phyloP scores from a whole-genome alignment of 2,329 filamentous ascomycete genomes.

The Fusarium albosuccineum region DNA sequence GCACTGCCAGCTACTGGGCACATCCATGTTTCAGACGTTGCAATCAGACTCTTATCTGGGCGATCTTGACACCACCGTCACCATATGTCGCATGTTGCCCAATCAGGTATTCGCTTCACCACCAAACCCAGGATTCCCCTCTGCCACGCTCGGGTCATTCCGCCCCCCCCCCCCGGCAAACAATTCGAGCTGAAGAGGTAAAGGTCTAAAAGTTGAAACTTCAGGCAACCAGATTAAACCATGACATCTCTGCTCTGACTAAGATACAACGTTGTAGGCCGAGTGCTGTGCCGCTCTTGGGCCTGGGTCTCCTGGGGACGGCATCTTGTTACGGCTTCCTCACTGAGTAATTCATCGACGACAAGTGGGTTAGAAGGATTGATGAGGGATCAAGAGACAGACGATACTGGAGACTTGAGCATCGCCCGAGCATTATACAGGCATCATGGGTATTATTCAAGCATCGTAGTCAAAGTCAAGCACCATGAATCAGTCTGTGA shows the following conservation, averaged over 20 bases:
- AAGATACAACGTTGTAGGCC: background rate
- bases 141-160: background rate
- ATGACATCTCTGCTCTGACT: background rate
- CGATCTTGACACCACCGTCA: constrained; percentile 1
- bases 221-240: constrained; percentile 5
- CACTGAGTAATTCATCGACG: background rate
- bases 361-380: background rate
- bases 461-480: too few relatives aligned
- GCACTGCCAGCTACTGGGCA: background rate
- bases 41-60: background rate
- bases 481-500: too few relatives aligned
- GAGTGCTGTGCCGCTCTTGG: background rate
- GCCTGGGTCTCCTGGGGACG: background rate
- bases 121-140: too few relatives aligned
- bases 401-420: background rate
- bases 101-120: background rate
- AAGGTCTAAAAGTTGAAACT: background rate
- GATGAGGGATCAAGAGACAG: background rate
- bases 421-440: background rate
- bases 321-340: background rate
- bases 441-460: background rate
- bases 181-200: too few relatives aligned
- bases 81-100: background rate
- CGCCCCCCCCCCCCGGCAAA: background rate
- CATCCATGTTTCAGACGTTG: background rate